A percentile compares a stretch with the other conserved stretches of the same genome.
phyloP scores from a whole-genome alignment of 208 protist genomes.

The Plasmodiophora brassicae region DNA sequence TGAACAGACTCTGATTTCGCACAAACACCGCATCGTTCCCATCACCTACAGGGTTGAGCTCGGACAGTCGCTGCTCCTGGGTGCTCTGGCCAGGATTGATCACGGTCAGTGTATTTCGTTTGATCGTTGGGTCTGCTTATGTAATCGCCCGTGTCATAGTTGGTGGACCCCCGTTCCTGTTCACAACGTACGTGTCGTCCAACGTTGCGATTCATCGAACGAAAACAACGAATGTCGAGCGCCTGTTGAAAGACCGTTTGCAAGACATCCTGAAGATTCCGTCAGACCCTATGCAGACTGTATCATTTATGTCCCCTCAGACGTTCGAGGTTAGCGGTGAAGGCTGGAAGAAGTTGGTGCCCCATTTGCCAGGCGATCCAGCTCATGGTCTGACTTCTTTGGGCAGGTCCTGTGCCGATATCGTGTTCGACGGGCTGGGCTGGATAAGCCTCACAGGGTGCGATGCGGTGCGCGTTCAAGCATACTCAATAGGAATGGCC shows the following conservation, averaged over 20 bases:
- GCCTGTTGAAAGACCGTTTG: not conserved
- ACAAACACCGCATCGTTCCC: not conserved
- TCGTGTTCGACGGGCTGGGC: not conserved
- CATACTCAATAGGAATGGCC: not conserved
- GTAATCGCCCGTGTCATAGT: not conserved
- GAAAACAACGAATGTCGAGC: not conserved
- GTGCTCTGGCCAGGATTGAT: not conserved
- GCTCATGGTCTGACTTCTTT: not conserved
- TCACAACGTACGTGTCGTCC: not conserved
- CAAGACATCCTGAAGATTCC: not conserved
- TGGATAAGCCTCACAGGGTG: not conserved
- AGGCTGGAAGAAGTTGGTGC: not conserved
- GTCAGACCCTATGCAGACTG: not conserved
- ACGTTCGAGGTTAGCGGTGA: not conserved
- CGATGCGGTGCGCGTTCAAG: not conserved
- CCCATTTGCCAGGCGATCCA: not conserved
- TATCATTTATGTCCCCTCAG: not conserved
- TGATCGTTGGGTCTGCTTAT: not conserved
- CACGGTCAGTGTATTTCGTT: not conserved
- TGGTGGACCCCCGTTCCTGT: not conserved
- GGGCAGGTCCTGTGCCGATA: not conserved
- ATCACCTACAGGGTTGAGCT: not conserved
- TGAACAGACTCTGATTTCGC: not conserved
- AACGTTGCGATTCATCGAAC: not conserved
- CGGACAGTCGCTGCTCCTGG: constrained; percentile 1